Base-by-base conservation (phyloP, 2,329 filamentous ascomycete genomes). In the Lanzia echinophila region DNA sequence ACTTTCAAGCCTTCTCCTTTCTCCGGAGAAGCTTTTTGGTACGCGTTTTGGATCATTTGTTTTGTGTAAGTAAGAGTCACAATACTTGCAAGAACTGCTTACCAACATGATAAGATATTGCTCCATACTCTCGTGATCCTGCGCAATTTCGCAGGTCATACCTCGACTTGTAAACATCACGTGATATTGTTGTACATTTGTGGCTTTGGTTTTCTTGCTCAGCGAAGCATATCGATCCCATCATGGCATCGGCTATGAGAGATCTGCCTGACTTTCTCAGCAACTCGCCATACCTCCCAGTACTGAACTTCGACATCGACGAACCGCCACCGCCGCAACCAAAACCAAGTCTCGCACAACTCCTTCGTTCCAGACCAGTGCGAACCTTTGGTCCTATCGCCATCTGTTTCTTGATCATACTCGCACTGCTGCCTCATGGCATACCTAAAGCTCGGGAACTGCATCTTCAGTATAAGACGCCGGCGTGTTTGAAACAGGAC, bases 361-460 rank as follows among this genome's bases (percentile, higher is more conserved):
- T 73, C 36, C 56, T 73, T 6, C 64, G 62, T 33, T 71, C 69
- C n/a, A 71, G 68, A 51, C 61, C 64, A 34, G 63, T 69, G 12
- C 68, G 68, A 19, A 67, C 66, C 36, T 55, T 60, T 6, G 59
- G 51, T 3, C 17, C 41, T 2, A 44, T 49, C 10, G 34, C 34
- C 3, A 53, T 39, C n/a, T 60, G 48, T 10, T 57, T 50, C 32
- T 44, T 55, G 3, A 28, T 46, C 1, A 39, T 55, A 22, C 44
- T 54, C 7, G 44, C 41, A 3, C 50, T 36, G 19, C 48, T 55
- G n/a, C 38, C 48, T 6, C 53, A 28, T 17, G 47, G 48, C 10
- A 36, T 39, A 19, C 47, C 28, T 0, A 51, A 51, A 33, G 47
- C 47, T 3, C 34, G 44, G 24, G 34, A 42, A 24, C 7, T 53